Conservation (phyloP, 257 asterid genomes). For the Salvia hispanica region DNA sequence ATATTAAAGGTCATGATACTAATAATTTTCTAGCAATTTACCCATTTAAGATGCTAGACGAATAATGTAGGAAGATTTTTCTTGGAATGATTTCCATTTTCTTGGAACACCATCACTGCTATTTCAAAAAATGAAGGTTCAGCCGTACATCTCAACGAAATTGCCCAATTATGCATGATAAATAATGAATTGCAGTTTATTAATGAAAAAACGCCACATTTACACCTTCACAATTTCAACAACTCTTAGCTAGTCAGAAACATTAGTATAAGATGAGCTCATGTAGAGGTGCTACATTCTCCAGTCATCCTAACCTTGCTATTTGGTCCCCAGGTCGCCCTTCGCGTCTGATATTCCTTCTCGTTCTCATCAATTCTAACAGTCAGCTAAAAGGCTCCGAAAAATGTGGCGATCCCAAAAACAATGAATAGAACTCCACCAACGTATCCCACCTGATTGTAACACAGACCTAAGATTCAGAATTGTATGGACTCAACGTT, state of each 20-base stretch:
- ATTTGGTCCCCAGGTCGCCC: not conserved
- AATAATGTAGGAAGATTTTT: too few relatives aligned
- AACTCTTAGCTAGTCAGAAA: constrained; percentile 1
- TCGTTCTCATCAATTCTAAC: not conserved
- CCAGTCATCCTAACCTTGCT: constrained; percentile 25
- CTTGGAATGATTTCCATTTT: too few relatives aligned
- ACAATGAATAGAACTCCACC: constrained; percentile 80
- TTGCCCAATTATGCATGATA: not conserved
- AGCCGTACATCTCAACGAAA: not conserved
- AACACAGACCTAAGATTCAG: constrained; percentile 22
- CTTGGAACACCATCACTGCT: not conserved
- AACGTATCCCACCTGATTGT: constrained; percentile 80
- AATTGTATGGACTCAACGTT: not conserved
- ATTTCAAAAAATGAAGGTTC: not conserved
- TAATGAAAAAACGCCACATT: not conserved
- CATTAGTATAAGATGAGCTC: constrained; percentile 10
- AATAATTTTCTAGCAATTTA: too few relatives aligned
- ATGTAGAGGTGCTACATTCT: not conserved
- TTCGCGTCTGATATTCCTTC: not conserved
- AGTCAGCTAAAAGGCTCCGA: constrained; percentile 70
- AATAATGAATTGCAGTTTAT: not conserved
- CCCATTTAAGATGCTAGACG: too few relatives aligned
- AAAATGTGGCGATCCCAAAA: constrained; percentile 84
- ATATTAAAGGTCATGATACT: too few relatives aligned
- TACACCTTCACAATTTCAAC: not conserved